Percentiles rank a stretch among this genome's conserved stretches.
phyloP scores from a whole-genome alignment of 2,329 filamentous ascomycete species.

The Aspergillus tanneri region DNA sequence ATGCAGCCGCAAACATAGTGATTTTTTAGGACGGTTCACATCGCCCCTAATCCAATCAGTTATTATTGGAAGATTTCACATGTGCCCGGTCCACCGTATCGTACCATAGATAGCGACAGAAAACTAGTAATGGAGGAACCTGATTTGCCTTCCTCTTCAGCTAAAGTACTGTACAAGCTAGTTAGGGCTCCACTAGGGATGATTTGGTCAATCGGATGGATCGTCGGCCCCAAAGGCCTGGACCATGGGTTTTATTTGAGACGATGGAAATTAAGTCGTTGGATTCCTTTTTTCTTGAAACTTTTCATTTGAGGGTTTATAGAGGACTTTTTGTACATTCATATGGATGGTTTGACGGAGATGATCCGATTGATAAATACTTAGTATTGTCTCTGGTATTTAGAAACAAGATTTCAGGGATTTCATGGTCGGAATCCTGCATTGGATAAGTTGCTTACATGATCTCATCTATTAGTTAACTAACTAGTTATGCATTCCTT shows the following conservation, averaged over 20 bases:
- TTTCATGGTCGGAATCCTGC: too few relatives aligned
- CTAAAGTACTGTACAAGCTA: too few relatives aligned
- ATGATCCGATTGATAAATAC: neutral
- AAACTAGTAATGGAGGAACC: too few relatives aligned
- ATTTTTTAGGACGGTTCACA: neutral
- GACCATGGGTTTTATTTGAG: constrained; percentile 7
- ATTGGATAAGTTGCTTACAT: too few relatives aligned
- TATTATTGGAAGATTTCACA: constrained; percentile 7
- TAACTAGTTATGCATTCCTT: too few relatives aligned
- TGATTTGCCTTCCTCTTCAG: too few relatives aligned
- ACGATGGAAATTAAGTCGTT: neutral
- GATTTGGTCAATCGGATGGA: constrained; percentile 14
- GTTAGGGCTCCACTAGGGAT: constrained; percentile 8
- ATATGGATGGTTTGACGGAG: neutral
- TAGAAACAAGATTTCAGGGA: too few relatives aligned
- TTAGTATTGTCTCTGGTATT: too few relatives aligned
- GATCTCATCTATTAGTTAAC: too few relatives aligned
- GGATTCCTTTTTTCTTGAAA: neutral
- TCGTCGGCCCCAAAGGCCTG: constrained; percentile 10
- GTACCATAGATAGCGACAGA: constrained; percentile 19
- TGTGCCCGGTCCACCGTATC: constrained; percentile 12
- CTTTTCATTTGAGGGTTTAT: neutral
- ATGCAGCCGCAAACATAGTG: neutral
- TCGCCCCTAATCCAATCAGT: neutral
- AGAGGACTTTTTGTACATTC: neutral